Base-by-base conservation (phyloP, 1,284 basidiomycete genomes). In the Ustilago bromivora region DNA sequence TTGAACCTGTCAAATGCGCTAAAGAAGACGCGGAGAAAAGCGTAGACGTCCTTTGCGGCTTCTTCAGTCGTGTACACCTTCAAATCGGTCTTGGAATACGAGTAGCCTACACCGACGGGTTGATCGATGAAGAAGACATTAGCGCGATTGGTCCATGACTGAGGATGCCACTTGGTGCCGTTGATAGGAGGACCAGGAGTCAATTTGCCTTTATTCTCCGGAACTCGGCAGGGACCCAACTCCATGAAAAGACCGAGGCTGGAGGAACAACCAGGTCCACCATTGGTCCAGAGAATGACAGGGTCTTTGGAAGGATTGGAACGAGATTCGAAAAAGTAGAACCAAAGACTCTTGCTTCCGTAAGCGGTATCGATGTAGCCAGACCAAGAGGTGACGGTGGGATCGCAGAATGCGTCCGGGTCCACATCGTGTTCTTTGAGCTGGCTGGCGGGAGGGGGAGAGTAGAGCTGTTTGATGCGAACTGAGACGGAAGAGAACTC, bases 291-390 rank as follows among this genome's bases (percentile, higher is more conserved):
- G 19, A 82, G 28, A 23, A 84, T 74, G 3, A 92, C 89, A 81
- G 92, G 90, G 76, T 92, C 91, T 49, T 89, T 88, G 17, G 89
- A 88, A 2, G 93, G 92, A 68, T 91, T 88, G 49, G 89, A 88
- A 66, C 92, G 88, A 59, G 91, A 92, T 86, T 93, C 92, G 85
- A 94, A 94, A 88, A 94, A 94, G 87, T 92, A 93, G 87, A 94
- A 94, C 88, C 93, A 94, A 82, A 91, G 88, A 71, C 91, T 90
- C 70, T 91, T 89, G 7, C 92, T 91, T 72, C 90, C 89, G 53
- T 90, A 82, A 4, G 64, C 68, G 32, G 89, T 78, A 64, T 92
- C 92, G 60, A 92, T 91, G 78, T 88, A 84, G 36, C 82, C 82
- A 13, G 66, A 78, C 81, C 81, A 84, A 51, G 71, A 76, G 31